A percentile compares a stretch with the other conserved stretches of the same genome.
phyloP scores from a whole-genome alignment of 805 yeast genomes.

The Brettanomyces custersianus region DNA sequence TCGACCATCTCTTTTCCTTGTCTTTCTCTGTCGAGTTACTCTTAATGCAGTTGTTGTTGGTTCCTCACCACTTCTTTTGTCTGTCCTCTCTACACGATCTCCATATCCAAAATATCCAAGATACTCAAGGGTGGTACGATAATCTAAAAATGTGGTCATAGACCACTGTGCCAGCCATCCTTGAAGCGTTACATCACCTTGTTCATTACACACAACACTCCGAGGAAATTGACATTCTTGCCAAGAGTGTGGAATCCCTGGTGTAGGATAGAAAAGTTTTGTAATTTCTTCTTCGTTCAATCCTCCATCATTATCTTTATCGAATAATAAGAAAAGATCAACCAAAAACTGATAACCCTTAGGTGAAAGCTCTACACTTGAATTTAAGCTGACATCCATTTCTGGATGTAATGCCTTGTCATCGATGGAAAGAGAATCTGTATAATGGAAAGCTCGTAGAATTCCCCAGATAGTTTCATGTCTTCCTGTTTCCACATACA shows the following conservation, averaged over 20 bases:
- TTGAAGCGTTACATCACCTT: slow-evolving; percentile 83
- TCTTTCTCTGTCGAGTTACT: slow-evolving; percentile 73
- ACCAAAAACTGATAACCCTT: slow-evolving; percentile 87
- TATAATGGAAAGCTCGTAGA: slow-evolving; percentile 77
- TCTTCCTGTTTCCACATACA: slow-evolving; percentile 84
- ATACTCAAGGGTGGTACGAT: slow-evolving; percentile 77
- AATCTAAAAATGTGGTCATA: slow-evolving; percentile 84
- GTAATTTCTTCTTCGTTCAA: slow-evolving; percentile 63
- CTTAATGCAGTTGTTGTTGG: slow-evolving; percentile 45
- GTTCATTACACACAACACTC: slow-evolving; percentile 83
- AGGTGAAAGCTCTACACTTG: slow-evolving; percentile 89
- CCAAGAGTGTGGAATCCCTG: slow-evolving; percentile 90
- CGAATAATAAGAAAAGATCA: slow-evolving; percentile 79
- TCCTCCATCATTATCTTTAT: slow-evolving; percentile 96
- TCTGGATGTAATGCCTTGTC: slow-evolving; percentile 75
- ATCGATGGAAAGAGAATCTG: slow-evolving; percentile 80
- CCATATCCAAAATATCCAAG: slow-evolving; percentile 88
- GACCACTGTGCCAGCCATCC: slow-evolving; percentile 99
- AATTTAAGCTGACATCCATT: slow-evolving; percentile 59
- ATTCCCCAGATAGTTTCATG: slow-evolving; percentile 98
- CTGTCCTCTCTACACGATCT: slow-evolving; percentile 17
- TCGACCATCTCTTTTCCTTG: slow-evolving; percentile 57
- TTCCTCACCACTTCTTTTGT: slow-evolving; percentile 5
- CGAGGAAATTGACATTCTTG: slow-evolving; percentile 74
- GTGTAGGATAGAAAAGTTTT: slow-evolving; percentile 76